Conservation (phyloP, 2,329 filamentous ascomycete species). For the Cercospora zeina region DNA sequence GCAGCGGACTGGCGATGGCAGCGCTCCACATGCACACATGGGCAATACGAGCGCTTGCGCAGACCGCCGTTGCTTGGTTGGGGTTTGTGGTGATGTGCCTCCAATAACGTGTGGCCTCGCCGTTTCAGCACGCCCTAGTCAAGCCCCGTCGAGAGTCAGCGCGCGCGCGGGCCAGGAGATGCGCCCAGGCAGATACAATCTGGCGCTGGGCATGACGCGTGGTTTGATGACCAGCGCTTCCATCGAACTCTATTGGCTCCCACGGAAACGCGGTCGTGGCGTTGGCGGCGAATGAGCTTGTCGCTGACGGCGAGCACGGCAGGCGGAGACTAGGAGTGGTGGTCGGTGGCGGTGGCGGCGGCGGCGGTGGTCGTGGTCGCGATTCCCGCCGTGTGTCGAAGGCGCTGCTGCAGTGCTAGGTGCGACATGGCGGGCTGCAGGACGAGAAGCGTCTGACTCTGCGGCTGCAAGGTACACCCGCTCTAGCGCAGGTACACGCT, state of each 20-base stretch:
- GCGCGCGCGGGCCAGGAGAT: background rate
- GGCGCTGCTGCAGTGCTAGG: background rate
- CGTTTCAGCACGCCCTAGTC: slow-evolving; percentile 11
- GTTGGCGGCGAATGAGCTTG: slow-evolving; percentile 3
- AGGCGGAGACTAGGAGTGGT: too few relatives aligned
- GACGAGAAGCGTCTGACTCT: background rate
- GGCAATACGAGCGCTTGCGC: slow-evolving; percentile 7
- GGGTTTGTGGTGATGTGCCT: background rate
- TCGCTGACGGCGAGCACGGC: background rate
- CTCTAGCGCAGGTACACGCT: slow-evolving; percentile 11
- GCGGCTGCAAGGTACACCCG: background rate
- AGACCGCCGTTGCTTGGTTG: slow-evolving; percentile 8
- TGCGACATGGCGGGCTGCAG: too few relatives aligned
- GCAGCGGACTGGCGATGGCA: slow-evolving; percentile 7
- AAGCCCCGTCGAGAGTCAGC: slow-evolving; percentile 9
- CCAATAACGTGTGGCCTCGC: slow-evolving; percentile 13
- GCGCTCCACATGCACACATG: slow-evolving; percentile 7
- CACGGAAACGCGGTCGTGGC: slow-evolving; percentile 2
- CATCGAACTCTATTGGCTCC: slow-evolving; percentile 3
- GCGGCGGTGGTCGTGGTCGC: background rate
- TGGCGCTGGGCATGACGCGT: slow-evolving; percentile 2
- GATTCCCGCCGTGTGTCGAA: background rate
- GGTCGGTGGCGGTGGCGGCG: too few relatives aligned
- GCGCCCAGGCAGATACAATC: slow-evolving; percentile 2
- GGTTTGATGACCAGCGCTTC: background rate